Base-by-base conservation (phyloP, 208 protist genomes). In the Angomonas deanei region DNA sequence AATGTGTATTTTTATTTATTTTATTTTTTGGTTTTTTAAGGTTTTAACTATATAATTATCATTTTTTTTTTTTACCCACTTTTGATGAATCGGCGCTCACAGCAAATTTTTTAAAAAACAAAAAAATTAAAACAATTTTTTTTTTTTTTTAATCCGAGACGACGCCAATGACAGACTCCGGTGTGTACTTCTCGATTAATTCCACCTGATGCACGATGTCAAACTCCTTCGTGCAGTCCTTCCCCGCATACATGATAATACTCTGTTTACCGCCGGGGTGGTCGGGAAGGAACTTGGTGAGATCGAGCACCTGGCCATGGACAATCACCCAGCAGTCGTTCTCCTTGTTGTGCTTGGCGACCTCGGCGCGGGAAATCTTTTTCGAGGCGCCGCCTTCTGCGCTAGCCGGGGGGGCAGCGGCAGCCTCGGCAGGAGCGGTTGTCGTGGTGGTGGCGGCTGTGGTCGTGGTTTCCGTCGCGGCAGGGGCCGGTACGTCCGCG, bases 331-430 rank as follows among this genome's bases (percentile, higher is more conserved):
- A 86, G 62, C 78, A 88, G 58, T 87, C 76, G 46, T 70, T 64
- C 54, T 61, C 61, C 32, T 67, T 82, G 62, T 87, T 87, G 74
- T 91, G 87, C 69, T 82, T 88, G 13, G 64, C 72, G 55, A 91
- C 69, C 69, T 85, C 81, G 6, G 70, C 78, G 11, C 61, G 65
- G 4, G 72, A 81, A 69, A 70, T 75, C 60, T 65, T 73, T 24
- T 39, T 48, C 34, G 62, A 28, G 34, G 47, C 39, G 23, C 42
- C 59, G 23, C 61, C 58, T 17, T 23, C 61, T 3, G 19, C 69
- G 0, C 10, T 56, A 15, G 33, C 54, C 1, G 69, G 38, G 17
- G 23, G 39, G 17, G n/a, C 36, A 49, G 72, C 59, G 5, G 55
- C 27, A 33, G 53, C 52, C 13, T 34, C 17, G n/a, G 53, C 50